Percentiles rank a stretch among this genome's conserved stretches.
Conservation (phyloP, 2,329 filamentous ascomycete genomes). For the Didymella segeticola region DNA sequence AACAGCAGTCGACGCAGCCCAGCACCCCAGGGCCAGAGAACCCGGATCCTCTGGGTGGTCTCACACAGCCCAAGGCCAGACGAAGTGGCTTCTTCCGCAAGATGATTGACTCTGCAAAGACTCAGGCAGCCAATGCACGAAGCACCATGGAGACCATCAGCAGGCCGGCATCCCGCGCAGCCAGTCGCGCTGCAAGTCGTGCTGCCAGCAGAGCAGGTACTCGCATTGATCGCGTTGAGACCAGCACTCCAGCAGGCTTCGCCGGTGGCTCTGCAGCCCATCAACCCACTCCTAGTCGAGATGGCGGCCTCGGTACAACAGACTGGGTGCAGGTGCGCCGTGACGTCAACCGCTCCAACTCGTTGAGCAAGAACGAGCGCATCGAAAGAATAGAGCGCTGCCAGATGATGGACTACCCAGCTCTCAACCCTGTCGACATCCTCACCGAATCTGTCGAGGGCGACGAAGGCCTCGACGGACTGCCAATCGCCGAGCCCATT, state of each 20-base stretch:
- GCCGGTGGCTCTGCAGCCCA: slow-evolving; percentile 54
- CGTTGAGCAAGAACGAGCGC: slow-evolving; percentile 85
- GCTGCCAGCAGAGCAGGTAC: slow-evolving; percentile 40
- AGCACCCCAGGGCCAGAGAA: slow-evolving; percentile 67
- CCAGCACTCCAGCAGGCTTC: slow-evolving; percentile 60
- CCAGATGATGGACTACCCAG: slow-evolving; percentile 91
- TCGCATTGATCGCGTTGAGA: slow-evolving; percentile 35
- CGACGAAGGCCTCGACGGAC: slow-evolving; percentile 85
- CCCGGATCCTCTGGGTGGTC: slow-evolving; percentile 75
- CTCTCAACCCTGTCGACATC: slow-evolving; percentile 88
- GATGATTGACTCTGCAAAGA: slow-evolving; percentile 92
- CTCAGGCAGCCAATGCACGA: slow-evolving; percentile 85
- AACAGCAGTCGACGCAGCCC: slow-evolving; percentile 51
- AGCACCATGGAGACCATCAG: slow-evolving; percentile 73
- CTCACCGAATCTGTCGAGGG: slow-evolving; percentile 85
- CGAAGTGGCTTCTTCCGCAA: slow-evolving; percentile 95
- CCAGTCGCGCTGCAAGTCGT: slow-evolving; percentile 50
- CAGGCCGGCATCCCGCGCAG: slow-evolving; percentile 51
- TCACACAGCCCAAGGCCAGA: slow-evolving; percentile 74
- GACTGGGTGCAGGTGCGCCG: slow-evolving; percentile 98
- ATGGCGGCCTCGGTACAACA: slow-evolving; percentile 72
- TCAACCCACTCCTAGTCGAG: slow-evolving; percentile 60
- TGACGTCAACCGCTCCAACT: slow-evolving; percentile 95
- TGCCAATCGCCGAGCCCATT: slow-evolving; percentile 79
- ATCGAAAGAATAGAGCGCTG: slow-evolving; percentile 86